These are phyloP conservation scores for Paramecium sonneborni DNA, from an alignment of 73 alveolate species.

Conservation along the genomic window DNA sequence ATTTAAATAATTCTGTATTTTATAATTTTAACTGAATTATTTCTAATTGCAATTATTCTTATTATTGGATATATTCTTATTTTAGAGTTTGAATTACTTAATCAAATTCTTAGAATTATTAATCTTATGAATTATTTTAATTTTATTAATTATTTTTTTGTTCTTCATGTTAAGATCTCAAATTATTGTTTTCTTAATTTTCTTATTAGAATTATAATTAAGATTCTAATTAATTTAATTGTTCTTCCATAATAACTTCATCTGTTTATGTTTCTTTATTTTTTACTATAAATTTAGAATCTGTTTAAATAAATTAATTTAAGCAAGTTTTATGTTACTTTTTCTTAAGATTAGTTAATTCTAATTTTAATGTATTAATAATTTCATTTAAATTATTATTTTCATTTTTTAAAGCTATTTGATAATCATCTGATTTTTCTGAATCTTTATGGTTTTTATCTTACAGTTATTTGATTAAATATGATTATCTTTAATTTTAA, in stretches of 20 bases:
- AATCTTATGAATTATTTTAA: not conserved
- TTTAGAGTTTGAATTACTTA: not conserved
- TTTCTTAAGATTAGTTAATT: not conserved
- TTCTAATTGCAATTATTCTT: not conserved
- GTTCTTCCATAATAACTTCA: too few species aligned
- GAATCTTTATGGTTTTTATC: not conserved
- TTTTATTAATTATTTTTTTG: not conserved
- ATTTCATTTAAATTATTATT: not conserved
- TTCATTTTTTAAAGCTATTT: not conserved
- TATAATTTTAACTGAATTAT: not conserved
- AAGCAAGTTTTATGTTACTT: not conserved
- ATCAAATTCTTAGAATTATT: not conserved
- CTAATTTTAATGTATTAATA: not conserved
- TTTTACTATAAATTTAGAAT: not conserved
- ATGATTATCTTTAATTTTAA: not conserved
- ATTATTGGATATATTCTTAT: not conserved
- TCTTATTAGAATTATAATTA: not conserved
- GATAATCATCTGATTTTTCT: not conserved
- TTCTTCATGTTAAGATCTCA: not conserved
- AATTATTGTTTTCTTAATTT: not conserved
- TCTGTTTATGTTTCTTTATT: not conserved
- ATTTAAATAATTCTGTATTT: not conserved
- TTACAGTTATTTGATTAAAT: not conserved
- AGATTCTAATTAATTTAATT: not conserved
- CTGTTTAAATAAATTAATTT: not conserved